Evolutionary conservation across 371 early-diverging fungal species (phyloP).

Genomic region (Parasitella parasitica): DNA sequence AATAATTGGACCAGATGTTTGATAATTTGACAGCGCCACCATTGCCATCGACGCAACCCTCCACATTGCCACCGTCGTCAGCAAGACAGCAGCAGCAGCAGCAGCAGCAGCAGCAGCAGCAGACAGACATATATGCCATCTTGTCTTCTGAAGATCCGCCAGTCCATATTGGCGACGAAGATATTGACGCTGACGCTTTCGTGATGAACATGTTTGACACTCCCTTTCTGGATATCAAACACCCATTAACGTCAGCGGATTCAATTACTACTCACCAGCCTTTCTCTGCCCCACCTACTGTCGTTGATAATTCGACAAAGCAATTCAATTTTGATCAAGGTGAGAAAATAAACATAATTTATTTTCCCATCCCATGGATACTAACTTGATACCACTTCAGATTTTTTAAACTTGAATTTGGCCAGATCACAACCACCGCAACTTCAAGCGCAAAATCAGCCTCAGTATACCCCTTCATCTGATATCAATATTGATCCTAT

Average conservation of each 20-base stretch:
- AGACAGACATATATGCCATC: conserved; percentile 15
- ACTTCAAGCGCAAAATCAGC: neutral
- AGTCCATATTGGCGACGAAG: neutral
- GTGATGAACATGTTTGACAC: conserved; percentile 18
- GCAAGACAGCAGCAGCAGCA: neutral
- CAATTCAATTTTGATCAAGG: conserved; percentile 18
- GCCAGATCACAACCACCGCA: neutral
- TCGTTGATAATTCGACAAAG: neutral
- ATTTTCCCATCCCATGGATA: conserved; percentile 1
- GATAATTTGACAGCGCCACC: conserved; percentile 5
- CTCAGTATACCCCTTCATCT: conserved; percentile 18
- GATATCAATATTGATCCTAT: neutral
- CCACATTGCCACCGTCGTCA: neutral
- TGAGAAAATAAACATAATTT: no score
- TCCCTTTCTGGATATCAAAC: neutral
- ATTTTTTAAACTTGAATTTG: conserved; percentile 10
- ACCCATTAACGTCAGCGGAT: neutral
- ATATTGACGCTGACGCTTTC: conserved; percentile 17
- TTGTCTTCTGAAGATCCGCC: conserved; percentile 22
- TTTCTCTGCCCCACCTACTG: neutral
- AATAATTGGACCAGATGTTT: neutral
- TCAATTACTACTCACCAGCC: neutral
- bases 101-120: neutral
- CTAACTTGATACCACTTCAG: conserved; percentile 3
- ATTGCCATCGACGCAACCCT: no score